Evolutionary conservation across 106 monocot genomes (phyloP), one percentile per base, ranked within the genome.

Genomic region (Acorus calamus): DNA sequence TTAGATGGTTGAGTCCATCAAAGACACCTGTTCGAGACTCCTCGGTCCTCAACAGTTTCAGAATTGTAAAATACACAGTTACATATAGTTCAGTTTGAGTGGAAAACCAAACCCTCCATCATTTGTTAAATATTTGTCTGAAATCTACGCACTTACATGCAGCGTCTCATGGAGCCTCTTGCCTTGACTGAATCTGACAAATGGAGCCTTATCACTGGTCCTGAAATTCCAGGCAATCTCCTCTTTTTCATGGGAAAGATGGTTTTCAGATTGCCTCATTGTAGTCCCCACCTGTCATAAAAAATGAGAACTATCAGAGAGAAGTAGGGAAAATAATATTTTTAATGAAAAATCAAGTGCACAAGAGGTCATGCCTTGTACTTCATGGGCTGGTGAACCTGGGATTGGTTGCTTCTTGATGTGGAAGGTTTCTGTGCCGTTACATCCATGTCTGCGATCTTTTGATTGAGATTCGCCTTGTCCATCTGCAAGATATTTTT

Each of bases 401-500:
- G 47, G 13, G 59, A 71, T 49, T 68, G 47, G 13, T 62, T 62
- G 53, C 64, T 72, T 60, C 56, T 72, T 57, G 80, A 76, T 28
- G 70, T 63, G 42, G 53, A 63, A 9, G 80, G n/a, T 13, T 49
- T 63, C 73, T 73, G 71, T n/a, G 76, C 14, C 46, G 43, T 64
- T 59, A 73, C 61, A 46, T 89, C 77, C 69, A 77, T 53, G 60
- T 85, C 72, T 6, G 66, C 53, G 64, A 89, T 77, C 74, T 66
- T 89, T 64, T 28, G 66, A 5, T 74, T 74, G 11, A 89, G 81
- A 73, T 86, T 83, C 45, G 52, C 59, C 77, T 89, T 89, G 53
- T 89, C 85, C 71, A 75, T 61, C 89, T 89, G 69, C 44, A 68
- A 56, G 13, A 62, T 0, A 60, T 28, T 4, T 4, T 46, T 2